Conservation (phyloP, 106 monocot species). For the Acorus calamus region DNA sequence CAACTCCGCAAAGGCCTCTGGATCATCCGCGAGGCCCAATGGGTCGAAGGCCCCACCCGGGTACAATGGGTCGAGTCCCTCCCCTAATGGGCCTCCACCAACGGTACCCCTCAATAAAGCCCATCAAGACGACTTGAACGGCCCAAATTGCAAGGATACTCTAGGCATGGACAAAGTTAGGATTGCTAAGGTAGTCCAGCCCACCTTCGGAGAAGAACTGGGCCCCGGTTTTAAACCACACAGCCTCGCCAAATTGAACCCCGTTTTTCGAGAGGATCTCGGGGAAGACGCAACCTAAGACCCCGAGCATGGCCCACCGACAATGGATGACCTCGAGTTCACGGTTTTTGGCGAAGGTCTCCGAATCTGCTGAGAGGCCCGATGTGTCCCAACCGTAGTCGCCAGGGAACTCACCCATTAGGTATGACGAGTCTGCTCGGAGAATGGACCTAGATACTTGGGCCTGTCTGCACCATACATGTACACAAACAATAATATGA, state of each 20-base stretch:
- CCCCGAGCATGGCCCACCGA: background rate
- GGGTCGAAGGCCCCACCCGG: slow-evolving; percentile 13
- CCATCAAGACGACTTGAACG: slow-evolving; percentile 12
- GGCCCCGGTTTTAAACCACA: slow-evolving; percentile 14
- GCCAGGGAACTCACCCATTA: slow-evolving; percentile 17
- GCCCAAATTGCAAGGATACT: slow-evolving; percentile 24
- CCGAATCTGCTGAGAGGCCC: slow-evolving; percentile 14
- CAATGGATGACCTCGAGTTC: background rate
- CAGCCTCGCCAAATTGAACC: slow-evolving; percentile 12
- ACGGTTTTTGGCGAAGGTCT: slow-evolving; percentile 20
- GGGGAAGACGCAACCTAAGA: slow-evolving; percentile 10
- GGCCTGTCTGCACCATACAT: slow-evolving; percentile 13
- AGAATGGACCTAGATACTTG: slow-evolving; percentile 17
- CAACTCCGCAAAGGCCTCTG: slow-evolving; percentile 16
- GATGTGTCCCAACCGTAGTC: slow-evolving; percentile 22
- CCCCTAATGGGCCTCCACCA: slow-evolving; percentile 13
- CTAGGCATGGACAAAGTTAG: slow-evolving; percentile 13
- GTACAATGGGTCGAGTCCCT: slow-evolving; percentile 8
- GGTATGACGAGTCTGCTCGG: slow-evolving; percentile 14
- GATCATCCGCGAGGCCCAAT: slow-evolving; percentile 14
- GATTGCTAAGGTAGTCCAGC: slow-evolving; percentile 17
- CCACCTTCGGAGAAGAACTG: slow-evolving; percentile 13
- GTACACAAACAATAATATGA: background rate
- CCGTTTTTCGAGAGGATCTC: slow-evolving; percentile 11
- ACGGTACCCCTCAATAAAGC: slow-evolving; percentile 18